Conservation (phyloP, 257 asterid genomes). For the Nicotiana obtusifolia region DNA sequence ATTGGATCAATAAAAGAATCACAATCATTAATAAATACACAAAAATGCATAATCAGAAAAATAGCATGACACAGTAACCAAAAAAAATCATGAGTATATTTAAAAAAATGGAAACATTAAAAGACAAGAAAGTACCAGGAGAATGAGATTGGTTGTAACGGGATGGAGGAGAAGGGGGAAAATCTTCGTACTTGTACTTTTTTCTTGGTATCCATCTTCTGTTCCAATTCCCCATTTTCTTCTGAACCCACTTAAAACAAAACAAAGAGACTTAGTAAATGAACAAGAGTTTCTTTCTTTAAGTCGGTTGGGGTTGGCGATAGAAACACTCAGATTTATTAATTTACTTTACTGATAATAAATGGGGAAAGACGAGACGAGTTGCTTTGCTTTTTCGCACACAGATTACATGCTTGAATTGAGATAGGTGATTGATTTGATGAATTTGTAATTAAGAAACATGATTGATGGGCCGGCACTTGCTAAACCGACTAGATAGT, state of each 20-base stretch:
- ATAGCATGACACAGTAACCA: neutral
- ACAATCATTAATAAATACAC: neutral
- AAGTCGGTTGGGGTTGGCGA: neutral
- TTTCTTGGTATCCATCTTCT: conserved; percentile 27
- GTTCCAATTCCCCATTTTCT: neutral
- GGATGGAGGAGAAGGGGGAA: conserved; percentile 38
- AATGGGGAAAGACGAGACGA: neutral
- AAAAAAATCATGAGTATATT: neutral
- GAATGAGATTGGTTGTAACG: conserved; percentile 27
- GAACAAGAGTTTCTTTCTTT: too few species aligned
- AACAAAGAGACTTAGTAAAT: too few species aligned
- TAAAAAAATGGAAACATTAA: neutral
- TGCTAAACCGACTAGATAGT: neutral
- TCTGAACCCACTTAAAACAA: neutral
- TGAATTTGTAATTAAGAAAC: neutral
- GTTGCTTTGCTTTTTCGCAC: neutral
- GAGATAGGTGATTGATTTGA: neutral
- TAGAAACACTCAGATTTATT: neutral
- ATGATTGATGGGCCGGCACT: neutral
- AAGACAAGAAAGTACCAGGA: conserved; percentile 26
- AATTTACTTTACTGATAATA: neutral
- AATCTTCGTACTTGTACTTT: conserved; percentile 26
- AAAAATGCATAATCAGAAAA: neutral
- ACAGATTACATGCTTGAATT: neutral
- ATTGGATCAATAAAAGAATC: neutral